Evolutionary conservation across 2,329 filamentous ascomycete genomes (phyloP).

Genomic region (Lojkania enalia): DNA sequence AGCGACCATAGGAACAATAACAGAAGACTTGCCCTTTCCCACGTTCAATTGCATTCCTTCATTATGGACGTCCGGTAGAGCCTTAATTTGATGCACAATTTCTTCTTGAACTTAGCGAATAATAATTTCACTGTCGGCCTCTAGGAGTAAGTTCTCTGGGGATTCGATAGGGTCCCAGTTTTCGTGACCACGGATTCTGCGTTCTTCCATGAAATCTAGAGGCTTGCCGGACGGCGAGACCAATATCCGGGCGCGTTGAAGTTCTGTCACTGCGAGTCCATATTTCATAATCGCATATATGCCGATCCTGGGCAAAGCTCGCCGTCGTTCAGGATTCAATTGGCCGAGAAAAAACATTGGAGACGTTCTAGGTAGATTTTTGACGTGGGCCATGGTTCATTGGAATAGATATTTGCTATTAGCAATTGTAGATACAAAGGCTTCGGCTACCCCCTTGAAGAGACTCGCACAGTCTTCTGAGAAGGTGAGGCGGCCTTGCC

Average conservation of each 20-base stretch:
- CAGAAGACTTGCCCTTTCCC: constrained; percentile 39
- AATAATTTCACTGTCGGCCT: constrained; percentile 64
- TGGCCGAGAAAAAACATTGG: constrained; percentile 31
- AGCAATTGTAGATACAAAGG: too few species aligned
- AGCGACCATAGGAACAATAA: constrained; percentile 37
- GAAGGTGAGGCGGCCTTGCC: too few species aligned
- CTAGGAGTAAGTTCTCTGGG: constrained; percentile 66
- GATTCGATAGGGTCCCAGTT: constrained; percentile 58
- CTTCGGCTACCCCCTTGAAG: too few species aligned
- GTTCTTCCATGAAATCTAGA: constrained; percentile 36
- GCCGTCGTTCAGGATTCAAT: constrained; percentile 23
- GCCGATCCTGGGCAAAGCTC: constrained; percentile 24
- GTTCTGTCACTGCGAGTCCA: constrained; percentile 28
- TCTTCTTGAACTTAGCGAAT: constrained; percentile 63
- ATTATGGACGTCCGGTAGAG: constrained; percentile 23
- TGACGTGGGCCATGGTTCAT: constrained; percentile 6
- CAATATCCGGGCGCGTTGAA: constrained; percentile 37
- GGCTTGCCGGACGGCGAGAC: constrained; percentile 15
- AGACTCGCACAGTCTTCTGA: too few species aligned
- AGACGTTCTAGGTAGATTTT: constrained; percentile 23
- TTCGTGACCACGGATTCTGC: constrained; percentile 56
- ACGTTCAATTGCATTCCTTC: constrained; percentile 41
- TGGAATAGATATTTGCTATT: too few species aligned
- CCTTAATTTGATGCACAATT: constrained; percentile 62
- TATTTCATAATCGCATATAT: constrained; percentile 26